A percentile compares a stretch with the other conserved stretches of the same genome.
Evolutionary conservation across 352 stramenopile genomes (phyloP).

Genomic region (Lagenidium giganteum): DNA sequence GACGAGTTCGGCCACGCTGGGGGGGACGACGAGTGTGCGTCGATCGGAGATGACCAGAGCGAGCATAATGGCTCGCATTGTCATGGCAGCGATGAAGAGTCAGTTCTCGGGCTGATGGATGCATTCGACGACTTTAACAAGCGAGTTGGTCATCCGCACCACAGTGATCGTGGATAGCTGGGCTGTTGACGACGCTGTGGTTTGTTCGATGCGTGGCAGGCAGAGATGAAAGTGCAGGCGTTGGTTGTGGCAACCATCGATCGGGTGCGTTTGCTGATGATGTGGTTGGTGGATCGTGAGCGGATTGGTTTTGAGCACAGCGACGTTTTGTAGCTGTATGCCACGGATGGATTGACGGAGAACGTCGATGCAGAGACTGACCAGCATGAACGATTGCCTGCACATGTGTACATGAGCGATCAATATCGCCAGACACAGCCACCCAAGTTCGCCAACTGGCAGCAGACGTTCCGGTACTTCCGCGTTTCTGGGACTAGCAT

Average conservation of each 20-base stretch:
- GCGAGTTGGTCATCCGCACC: constrained; percentile 15
- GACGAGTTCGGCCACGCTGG: neutral
- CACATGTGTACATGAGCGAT: constrained; percentile 48
- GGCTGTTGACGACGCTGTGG: neutral
- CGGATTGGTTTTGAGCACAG: neutral
- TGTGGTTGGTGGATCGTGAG: too few species aligned
- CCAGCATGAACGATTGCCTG: constrained; percentile 11
- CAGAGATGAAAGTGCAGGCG: constrained; percentile 29
- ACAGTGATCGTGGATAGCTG: neutral
- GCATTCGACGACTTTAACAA: constrained; percentile 52
- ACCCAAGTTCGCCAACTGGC: constrained; percentile 39
- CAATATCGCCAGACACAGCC: constrained; percentile 32
- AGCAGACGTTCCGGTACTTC: constrained; percentile 40
- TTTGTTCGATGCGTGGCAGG: constrained; percentile 20
- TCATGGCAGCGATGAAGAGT: neutral
- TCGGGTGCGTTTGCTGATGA: constrained; percentile 11
- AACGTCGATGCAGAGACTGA: neutral
- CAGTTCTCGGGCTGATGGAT: constrained; percentile 25
- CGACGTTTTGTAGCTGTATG: neutral
- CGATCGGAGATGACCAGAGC: neutral
- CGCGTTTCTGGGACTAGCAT: constrained; percentile 22
- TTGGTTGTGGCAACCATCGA: constrained; percentile 28
- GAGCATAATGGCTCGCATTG: too few species aligned
- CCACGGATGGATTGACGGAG: neutral
- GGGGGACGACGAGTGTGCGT: neutral